Conservation (phyloP, 176 grass and related monocot species). For the Carex cristatella region DNA sequence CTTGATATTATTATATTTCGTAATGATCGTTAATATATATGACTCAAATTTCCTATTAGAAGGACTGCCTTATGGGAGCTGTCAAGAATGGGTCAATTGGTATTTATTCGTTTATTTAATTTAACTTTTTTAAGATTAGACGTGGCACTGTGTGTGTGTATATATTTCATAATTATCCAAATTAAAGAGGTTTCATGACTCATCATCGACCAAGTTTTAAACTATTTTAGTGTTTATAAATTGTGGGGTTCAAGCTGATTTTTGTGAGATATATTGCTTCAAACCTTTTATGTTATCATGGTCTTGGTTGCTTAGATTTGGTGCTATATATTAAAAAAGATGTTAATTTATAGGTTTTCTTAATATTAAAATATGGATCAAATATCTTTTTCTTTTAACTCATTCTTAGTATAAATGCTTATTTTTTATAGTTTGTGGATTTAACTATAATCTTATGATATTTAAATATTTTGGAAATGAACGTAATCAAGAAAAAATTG, state of each 20-base stretch:
- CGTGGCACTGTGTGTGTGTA: background rate
- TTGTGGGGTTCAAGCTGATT: background rate
- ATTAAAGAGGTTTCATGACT: background rate
- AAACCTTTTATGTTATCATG: background rate
- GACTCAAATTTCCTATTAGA: background rate
- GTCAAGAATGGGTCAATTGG: background rate
- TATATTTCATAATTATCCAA: background rate
- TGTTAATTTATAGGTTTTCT: no score
- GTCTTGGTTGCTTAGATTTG: no score
- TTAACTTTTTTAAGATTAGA: background rate
- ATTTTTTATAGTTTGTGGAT: no score
- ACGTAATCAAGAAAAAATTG: no score
- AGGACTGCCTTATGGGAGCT: background rate
- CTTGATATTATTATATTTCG: background rate
- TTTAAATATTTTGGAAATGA: no score
- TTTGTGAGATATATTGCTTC: background rate
- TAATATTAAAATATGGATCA: no score
- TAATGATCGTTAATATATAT: background rate
- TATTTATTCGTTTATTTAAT: background rate
- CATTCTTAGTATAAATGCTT: no score
- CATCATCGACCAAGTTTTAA: background rate
- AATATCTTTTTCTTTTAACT: no score
- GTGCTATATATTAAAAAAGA: no score
- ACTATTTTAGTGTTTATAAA: background rate
- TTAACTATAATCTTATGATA: no score